A percentile compares a stretch with the other conserved stretches of the same genome.
Conservation (phyloP, 169 alveolate species). For the Plasmodium blacklocki region DNA sequence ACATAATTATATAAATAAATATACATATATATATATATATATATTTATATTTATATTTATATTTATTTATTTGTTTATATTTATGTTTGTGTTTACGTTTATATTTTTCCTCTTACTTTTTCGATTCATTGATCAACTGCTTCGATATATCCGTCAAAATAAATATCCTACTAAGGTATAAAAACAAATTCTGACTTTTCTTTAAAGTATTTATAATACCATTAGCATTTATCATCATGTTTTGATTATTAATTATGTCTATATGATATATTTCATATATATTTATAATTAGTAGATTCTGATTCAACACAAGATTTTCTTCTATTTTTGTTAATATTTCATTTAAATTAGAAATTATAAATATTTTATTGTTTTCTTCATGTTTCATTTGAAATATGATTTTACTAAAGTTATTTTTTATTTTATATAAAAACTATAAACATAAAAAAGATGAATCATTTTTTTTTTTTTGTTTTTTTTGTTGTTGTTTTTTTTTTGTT, state of each 20-base stretch:
- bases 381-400: slow-evolving; percentile 74
- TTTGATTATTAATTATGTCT: slow-evolving; percentile 71
- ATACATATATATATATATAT: not conserved
- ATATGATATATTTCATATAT: slow-evolving; percentile 67
- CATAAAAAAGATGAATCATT: not conserved
- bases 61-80: not conserved
- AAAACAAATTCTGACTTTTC: slow-evolving; percentile 66
- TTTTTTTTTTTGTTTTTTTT: no score
- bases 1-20: no score
- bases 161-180: slow-evolving; percentile 63
- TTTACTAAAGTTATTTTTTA: slow-evolving; percentile 68
- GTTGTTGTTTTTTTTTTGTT: not conserved
- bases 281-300: slow-evolving; percentile 53
- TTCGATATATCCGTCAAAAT: slow-evolving; percentile 67
- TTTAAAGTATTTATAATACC: slow-evolving; percentile 39
- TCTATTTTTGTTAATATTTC: slow-evolving; percentile 69
- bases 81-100: not conserved
- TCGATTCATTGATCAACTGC: slow-evolving; percentile 56
- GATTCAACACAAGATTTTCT: slow-evolving; percentile 69
- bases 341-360: slow-evolving; percentile 61
- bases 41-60: not conserved
- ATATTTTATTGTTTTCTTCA: slow-evolving; percentile 64
- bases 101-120: slow-evolving; percentile 42
- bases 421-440: slow-evolving; percentile 45
- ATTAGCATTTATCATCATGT: slow-evolving; percentile 74